Evolutionary conservation across 139 green algal species (phyloP).

Genomic region (Chlamydomonas schloesseri): DNA sequence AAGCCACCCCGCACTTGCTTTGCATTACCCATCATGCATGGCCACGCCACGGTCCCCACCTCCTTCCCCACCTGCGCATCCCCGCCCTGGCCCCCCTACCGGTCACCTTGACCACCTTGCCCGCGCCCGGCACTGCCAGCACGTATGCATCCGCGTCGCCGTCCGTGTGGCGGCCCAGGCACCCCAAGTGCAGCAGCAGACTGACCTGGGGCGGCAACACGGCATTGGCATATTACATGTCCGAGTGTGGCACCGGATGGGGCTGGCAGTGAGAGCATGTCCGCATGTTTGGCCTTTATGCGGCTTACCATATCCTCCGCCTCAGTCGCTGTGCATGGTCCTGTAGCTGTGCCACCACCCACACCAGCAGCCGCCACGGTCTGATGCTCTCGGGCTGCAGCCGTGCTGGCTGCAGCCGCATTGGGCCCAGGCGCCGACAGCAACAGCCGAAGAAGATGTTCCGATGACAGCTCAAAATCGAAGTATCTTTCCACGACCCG

Average conservation of each 20-base stretch:
- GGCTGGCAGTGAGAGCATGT: not conserved
- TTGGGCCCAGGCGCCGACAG: not conserved
- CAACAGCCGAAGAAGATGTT: not conserved
- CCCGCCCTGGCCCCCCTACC: not conserved
- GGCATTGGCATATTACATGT: no score
- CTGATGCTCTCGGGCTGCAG: not conserved
- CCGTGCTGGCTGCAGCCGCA: not conserved
- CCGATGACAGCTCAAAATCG: conserved; percentile 1
- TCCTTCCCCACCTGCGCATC: not conserved
- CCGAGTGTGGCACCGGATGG: not conserved
- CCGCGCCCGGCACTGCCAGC: conserved; percentile 22
- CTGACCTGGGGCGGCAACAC: not conserved
- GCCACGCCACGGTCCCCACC: not conserved
- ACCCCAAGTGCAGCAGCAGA: conserved; percentile 32
- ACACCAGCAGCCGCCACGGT: not conserved
- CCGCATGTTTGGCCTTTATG: not conserved
- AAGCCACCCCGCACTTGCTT: no score
- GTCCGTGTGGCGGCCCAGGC: conserved; percentile 27
- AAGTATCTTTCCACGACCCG: conserved; percentile 19
- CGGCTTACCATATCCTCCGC: not conserved
- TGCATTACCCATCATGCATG: no score
- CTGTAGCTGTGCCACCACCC: not conserved
- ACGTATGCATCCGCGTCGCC: conserved; percentile 30
- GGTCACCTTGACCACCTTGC: conserved; percentile 17
- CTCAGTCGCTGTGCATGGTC: not conserved